phyloP scores from a whole-genome alignment of 805 yeast species.

The Nadsonia fulvescens region DNA sequence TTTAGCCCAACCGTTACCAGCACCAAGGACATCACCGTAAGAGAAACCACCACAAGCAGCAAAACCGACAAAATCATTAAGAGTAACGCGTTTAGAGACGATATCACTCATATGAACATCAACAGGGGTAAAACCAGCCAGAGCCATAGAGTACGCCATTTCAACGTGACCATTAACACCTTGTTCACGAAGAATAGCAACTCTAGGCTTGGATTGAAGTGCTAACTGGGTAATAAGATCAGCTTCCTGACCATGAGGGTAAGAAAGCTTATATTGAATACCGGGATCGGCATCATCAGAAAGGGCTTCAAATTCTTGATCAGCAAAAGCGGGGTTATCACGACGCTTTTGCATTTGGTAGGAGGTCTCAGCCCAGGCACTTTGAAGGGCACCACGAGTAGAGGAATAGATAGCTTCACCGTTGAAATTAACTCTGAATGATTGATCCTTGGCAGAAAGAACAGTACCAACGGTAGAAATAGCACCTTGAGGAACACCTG shows the following conservation, averaged over 20 bases:
- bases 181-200: conserved; percentile 93
- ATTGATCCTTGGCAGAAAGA: conserved; percentile 31
- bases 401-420: conserved; percentile 28
- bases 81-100: conserved; percentile 47
- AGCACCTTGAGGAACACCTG: conserved; percentile 38
- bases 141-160: conserved; percentile 93
- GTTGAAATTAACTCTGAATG: conserved; percentile 29
- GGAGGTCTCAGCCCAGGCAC: conserved; percentile 75
- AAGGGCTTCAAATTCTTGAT: conserved; percentile 64
- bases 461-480: conserved; percentile 48
- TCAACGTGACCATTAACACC: conserved; percentile 97
- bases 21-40: conserved; percentile 96
- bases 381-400: conserved; percentile 57
- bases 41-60: conserved; percentile 99
- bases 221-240: conserved; percentile 14
- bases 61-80: conserved; percentile 64
- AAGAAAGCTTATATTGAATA: conserved; percentile 62
- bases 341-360: conserved; percentile 78
- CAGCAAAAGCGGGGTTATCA: conserved; percentile 84
- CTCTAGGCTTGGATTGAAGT: conserved; percentile 46
- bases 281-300: conserved; percentile 82
- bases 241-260: conserved; percentile 36
- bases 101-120: conserved; percentile 97
- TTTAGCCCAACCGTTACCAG: conserved; percentile 98
- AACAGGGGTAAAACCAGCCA: conserved; percentile 84